Conservation (phyloP, 2,329 filamentous ascomycete species). For the Aspergillus brunneoviolaceus region DNA sequence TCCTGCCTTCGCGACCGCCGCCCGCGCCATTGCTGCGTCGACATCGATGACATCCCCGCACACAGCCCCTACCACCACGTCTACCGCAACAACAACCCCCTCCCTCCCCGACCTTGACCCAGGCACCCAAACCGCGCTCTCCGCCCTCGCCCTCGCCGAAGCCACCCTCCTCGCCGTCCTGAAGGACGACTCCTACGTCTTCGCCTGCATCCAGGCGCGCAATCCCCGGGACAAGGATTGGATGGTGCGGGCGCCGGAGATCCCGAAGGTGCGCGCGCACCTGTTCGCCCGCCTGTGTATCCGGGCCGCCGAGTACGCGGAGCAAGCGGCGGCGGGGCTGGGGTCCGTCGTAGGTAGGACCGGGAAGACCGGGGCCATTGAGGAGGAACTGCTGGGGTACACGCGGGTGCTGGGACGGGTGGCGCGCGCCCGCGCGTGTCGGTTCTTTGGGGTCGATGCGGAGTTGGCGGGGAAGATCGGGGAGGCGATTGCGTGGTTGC, state of each 20-base stretch:
- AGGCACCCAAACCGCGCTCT: slow-evolving; percentile 43
- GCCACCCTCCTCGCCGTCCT: slow-evolving; percentile 85
- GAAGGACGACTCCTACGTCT: slow-evolving; percentile 92
- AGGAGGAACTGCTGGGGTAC: slow-evolving; percentile 69
- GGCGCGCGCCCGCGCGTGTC: slow-evolving; percentile 78
- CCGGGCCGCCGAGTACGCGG: slow-evolving; percentile 82
- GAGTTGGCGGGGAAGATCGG: slow-evolving; percentile 80
- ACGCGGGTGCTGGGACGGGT: slow-evolving; percentile 72
- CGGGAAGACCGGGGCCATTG: slow-evolving; percentile 44
- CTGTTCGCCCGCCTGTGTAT: slow-evolving; percentile 86
- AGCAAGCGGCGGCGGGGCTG: slow-evolving; percentile 62
- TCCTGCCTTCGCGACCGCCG: slow-evolving; percentile 41
- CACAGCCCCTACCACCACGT: slow-evolving; percentile 23
- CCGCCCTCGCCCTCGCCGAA: slow-evolving; percentile 72
- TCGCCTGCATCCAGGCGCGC: slow-evolving; percentile 74
- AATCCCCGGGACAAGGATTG: slow-evolving; percentile 86
- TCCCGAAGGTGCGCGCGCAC: slow-evolving; percentile 84
- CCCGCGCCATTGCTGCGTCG: slow-evolving; percentile 41
- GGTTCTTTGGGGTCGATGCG: slow-evolving; percentile 87
- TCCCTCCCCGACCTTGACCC: slow-evolving; percentile 48
- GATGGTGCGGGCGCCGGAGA: slow-evolving; percentile 90
- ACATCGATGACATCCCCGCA: slow-evolving; percentile 48
- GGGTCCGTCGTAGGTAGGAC: slow-evolving; percentile 35
- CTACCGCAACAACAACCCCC: neutral
- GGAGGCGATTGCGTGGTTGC: slow-evolving; percentile 81